These are phyloP conservation scores for Fusarium dlaminii DNA, from an alignment of 2,329 filamentous ascomycete species.

Conservation along the genomic window DNA sequence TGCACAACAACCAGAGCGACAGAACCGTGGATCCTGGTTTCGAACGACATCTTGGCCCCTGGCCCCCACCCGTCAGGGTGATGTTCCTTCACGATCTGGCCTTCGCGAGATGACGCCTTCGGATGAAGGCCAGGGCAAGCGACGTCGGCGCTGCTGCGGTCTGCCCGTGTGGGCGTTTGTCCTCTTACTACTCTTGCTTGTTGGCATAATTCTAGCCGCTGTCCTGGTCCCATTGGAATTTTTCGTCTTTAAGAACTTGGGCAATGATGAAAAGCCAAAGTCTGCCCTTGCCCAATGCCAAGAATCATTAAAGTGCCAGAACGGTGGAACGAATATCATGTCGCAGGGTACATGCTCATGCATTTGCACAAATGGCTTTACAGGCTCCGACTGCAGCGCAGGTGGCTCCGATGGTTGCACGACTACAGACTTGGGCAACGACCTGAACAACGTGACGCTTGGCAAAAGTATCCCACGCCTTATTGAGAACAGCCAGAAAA, in stretches of 20 bases:
- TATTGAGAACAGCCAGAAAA: constrained; percentile 68
- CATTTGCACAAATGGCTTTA: constrained; percentile 89
- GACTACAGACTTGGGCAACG: constrained; percentile 56
- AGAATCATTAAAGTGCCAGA: constrained; percentile 72
- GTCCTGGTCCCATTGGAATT: constrained; percentile 79
- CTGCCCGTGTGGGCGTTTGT: constrained; percentile 83
- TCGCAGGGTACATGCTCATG: constrained; percentile 78
- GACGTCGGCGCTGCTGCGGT: constrained; percentile 78
- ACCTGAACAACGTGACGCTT: constrained; percentile 75
- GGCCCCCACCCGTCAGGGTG: constrained; percentile 43
- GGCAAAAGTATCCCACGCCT: constrained; percentile 82
- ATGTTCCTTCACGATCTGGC: constrained; percentile 34
- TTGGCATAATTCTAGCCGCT: constrained; percentile 81
- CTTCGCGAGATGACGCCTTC: constrained; percentile 30
- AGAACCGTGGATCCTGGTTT: constrained; percentile 59
- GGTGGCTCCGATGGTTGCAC: constrained; percentile 62
- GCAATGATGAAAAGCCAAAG: constrained; percentile 48
- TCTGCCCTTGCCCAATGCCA: constrained; percentile 64
- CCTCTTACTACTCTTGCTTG: constrained; percentile 68
- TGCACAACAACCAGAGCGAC: constrained; percentile 56
- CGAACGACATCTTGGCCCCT: constrained; percentile 61
- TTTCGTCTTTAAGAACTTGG: constrained; percentile 65
- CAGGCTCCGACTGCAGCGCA: constrained; percentile 63
- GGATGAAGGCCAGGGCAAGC: constrained; percentile 45
- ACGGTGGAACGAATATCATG: constrained; percentile 82